Evolutionary conservation across 768 basidiomycete species (phyloP), one percentile per base, ranked within the genome.

Genomic region (Podaxis rugospora): DNA sequence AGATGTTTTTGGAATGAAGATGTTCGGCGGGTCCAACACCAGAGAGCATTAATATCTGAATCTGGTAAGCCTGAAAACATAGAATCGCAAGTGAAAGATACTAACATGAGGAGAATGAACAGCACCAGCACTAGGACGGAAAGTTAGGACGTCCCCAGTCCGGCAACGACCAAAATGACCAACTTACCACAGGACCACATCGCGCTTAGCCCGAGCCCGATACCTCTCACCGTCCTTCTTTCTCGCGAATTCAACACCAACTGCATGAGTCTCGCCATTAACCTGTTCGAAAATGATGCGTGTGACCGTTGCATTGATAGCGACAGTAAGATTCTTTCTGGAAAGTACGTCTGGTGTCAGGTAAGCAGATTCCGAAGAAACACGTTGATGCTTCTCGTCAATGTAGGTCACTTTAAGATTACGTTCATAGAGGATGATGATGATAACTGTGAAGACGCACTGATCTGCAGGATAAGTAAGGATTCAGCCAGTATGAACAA

Each of bases 21-120:
- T 89, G 78, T 0, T 75, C 75, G 1, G 78, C 77, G 35, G 90
- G 89, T 2, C 92, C 93, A 51, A 95, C 74, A 10, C 93, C 93
- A 40, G 89, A 90, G 16, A 90, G 77, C 79, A 89, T 80, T 13
- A 90, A 77, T 53, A 90, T 80, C 75, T 89, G 72, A 37, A 3
- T 5, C 11, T 9, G 16, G 2, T 44, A 44, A n/a, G 32, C 32
- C 32, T 9, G 42, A 18, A 44, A 18, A n/a, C 18, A 32, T 18
- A 16, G 18, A 7, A 18, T 7, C 7, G n/a, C 11, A 3, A 5
- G 16, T 18, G 2, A 32, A 51, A 52, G 16, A 53, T 9, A 59
- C 67, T 28, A 56, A 79, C 79, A 5, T 84, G 82, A 3, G 85
- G 86, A 10, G 83, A 79, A 64, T 87, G 83, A 5, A 88, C 68